Conservation (phyloP, 192 early-diverging fungal genomes). For the Entomortierella lignicola region DNA sequence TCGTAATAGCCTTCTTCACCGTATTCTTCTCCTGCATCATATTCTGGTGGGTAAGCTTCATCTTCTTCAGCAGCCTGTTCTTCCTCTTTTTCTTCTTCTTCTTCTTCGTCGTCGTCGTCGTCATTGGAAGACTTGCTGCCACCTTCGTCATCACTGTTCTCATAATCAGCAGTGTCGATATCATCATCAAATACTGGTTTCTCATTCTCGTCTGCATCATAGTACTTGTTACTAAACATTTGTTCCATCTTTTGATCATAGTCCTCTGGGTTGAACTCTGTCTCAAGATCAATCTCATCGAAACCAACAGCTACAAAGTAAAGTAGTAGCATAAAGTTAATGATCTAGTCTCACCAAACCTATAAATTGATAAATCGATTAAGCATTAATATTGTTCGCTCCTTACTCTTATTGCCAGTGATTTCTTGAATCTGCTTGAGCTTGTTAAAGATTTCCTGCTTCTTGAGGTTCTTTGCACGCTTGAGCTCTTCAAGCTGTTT, state of each 20-base stretch:
- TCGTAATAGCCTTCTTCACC: constrained; percentile 50
- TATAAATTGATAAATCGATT: too few relatives aligned
- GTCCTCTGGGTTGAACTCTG: constrained; percentile 91
- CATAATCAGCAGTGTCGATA: constrained; percentile 78
- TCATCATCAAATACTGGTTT: constrained; percentile 94
- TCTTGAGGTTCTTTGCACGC: constrained; percentile 92
- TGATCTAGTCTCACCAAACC: too few relatives aligned
- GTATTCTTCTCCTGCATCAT: constrained; percentile 41
- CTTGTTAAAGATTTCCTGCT: constrained; percentile 83
- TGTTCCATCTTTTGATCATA: constrained; percentile 89
- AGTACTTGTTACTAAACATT: constrained; percentile 82
- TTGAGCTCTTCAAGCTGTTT: constrained; percentile 88
- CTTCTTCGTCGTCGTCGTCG: constrained; percentile 54
- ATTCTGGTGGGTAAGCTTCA: constrained; percentile 26
- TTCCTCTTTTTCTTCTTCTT: constrained; percentile 79
- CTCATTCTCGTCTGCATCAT: constrained; percentile 66
- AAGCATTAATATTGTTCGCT: not conserved
- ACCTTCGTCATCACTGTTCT: constrained; percentile 18
- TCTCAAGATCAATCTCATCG: constrained; percentile 85
- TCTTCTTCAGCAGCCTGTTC: constrained; percentile 75
- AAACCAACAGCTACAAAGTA: constrained; percentile 71
- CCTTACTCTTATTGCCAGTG: constrained; percentile 72
- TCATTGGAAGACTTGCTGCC: constrained; percentile 8
- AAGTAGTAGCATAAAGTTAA: not conserved
- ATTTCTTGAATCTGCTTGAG: constrained; percentile 90